phyloP scores from a whole-genome alignment of 83 land plant species.

The Thuja plicata region DNA sequence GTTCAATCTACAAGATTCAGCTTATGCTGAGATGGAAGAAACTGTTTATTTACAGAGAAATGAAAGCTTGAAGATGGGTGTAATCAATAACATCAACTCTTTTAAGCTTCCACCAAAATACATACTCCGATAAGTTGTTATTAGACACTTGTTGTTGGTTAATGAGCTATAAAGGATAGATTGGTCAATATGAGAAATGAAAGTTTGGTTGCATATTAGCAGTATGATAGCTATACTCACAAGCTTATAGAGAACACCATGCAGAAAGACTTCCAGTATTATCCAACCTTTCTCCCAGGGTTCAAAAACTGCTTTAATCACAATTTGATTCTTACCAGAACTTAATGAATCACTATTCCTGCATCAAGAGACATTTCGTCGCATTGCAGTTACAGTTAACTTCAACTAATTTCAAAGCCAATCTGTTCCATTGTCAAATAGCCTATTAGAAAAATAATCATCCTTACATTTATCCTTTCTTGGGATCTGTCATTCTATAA shows the following conservation, averaged over 20 bases:
- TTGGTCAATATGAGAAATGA: neutral
- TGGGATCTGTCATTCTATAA: neutral
- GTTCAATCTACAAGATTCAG: neutral
- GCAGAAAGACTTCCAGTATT: neutral
- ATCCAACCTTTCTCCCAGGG: neutral
- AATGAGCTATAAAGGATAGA: neutral
- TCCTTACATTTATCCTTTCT: neutral
- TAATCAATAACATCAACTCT: neutral
- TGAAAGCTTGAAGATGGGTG: constrained; percentile 6
- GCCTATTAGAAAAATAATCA: neutral
- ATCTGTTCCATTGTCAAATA: neutral
- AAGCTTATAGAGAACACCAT: constrained; percentile 6
- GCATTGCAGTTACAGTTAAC: neutral
- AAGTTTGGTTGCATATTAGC: constrained; percentile 1
- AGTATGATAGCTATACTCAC: neutral
- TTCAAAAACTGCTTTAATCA: neutral
- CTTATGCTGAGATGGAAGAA: neutral
- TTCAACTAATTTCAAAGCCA: neutral
- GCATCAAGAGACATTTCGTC: neutral
- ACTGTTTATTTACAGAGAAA: neutral
- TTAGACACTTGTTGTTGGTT: neutral
- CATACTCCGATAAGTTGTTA: neutral
- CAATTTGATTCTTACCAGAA: neutral
- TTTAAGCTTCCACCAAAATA: neutral
- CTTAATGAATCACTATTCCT: neutral